A percentile compares a stretch with the other conserved stretches of the same genome.
Conservation (phyloP, 1,284 basidiomycete genomes). For the Sanghuangporus sanghuang region DNA sequence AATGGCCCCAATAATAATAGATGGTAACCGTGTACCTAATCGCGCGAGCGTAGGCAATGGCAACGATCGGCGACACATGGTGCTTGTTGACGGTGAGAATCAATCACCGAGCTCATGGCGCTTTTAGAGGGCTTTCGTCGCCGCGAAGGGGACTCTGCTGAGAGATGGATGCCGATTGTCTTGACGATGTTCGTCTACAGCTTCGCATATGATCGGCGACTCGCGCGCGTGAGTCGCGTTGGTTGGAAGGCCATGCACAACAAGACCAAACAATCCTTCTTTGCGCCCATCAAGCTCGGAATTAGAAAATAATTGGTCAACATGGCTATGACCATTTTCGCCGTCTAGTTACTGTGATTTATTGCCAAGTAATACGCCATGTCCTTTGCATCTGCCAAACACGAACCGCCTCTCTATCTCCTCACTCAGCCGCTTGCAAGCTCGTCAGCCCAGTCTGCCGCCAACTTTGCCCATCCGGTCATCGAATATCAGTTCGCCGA, state of each 20-base stretch:
- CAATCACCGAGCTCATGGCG: neutral
- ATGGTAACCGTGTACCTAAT: neutral
- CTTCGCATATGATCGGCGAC: neutral
- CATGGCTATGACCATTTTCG: neutral
- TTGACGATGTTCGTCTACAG: neutral
- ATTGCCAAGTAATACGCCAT: neutral
- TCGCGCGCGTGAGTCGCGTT: neutral
- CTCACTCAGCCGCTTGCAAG: constrained; percentile 48
- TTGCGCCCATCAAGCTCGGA: neutral
- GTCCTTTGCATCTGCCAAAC: constrained; percentile 15
- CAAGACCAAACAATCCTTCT: neutral
- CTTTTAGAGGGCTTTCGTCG: neutral
- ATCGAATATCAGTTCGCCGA: constrained; percentile 81
- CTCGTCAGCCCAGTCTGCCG: constrained; percentile 29
- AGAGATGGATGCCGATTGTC: neutral
- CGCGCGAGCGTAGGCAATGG: neutral
- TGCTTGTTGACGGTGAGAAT: neutral
- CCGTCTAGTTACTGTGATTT: neutral
- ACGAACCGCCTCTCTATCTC: constrained; percentile 51
- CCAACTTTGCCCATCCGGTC: constrained; percentile 57
- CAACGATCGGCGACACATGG: neutral
- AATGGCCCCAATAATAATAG: neutral
- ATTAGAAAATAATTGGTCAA: neutral
- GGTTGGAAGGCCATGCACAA: neutral
- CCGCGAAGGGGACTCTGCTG: neutral